These are phyloP conservation scores for Rhizopogon salebrosus DNA, from an alignment of 768 basidiomycete species.

Conservation along the genomic window DNA sequence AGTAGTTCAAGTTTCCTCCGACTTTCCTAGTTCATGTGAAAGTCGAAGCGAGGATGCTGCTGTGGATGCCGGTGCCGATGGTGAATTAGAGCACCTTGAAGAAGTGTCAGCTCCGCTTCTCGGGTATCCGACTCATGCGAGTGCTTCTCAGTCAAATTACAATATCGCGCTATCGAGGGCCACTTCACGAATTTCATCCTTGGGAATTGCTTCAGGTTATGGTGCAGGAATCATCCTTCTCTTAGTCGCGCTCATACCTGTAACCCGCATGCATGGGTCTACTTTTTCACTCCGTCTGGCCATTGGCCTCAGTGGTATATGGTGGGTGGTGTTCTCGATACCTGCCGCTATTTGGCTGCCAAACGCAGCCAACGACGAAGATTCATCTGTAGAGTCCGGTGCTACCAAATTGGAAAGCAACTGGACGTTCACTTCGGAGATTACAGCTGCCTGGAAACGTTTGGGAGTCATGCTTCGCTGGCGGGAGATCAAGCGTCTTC, in stretches of 20 bases:
- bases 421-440: conserved; percentile 48
- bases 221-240: conserved; percentile 75
- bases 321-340: conserved; percentile 83
- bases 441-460: conserved; percentile 68
- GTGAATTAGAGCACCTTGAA: conserved; percentile 19
- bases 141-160: conserved; percentile 38
- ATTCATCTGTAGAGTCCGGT: conserved; percentile 2
- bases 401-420: conserved; percentile 16
- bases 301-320: conserved; percentile 78
- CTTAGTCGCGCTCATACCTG: conserved; percentile 72
- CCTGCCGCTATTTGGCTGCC: conserved; percentile 78
- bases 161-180: conserved; percentile 58
- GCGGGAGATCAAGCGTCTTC: conserved; percentile 66
- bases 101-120: conserved; percentile 35
- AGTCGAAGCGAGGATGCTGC: conserved; percentile 8
- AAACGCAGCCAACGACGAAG: conserved; percentile 13
- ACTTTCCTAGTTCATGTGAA: conserved; percentile 17
- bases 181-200: conserved; percentile 78
- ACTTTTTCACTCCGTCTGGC: conserved; percentile 78
- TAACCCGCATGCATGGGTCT: conserved; percentile 65
- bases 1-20: conserved; percentile 37
- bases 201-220: conserved; percentile 85
- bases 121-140: conserved; percentile 12
- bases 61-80: conserved; percentile 7
- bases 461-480: conserved; percentile 71